phyloP scores from a whole-genome alignment of 352 stramenopile species.

The Globisporangium echinulatum region DNA sequence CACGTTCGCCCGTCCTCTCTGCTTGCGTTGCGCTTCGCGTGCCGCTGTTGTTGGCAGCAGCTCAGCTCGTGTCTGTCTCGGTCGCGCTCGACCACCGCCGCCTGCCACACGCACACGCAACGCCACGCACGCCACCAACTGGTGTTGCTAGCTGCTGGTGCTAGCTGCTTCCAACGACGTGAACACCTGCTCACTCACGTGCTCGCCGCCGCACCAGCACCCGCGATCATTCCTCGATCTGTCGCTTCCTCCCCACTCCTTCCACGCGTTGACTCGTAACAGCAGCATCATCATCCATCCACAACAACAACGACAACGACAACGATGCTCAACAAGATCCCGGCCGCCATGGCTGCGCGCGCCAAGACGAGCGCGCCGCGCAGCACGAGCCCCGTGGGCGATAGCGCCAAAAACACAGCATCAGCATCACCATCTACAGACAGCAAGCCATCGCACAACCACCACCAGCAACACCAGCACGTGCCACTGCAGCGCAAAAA shows the following conservation, averaged over 20 bases:
- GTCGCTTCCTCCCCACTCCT: neutral
- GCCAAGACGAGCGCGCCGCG: constrained; percentile 27
- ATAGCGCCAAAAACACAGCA: constrained; percentile 3
- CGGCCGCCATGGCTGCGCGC: constrained; percentile 14
- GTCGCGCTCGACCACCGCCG: neutral
- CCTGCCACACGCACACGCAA: neutral
- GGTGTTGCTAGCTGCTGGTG: neutral
- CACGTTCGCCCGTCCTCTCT: too few relatives aligned
- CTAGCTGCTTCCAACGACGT: neutral
- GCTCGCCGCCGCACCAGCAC: neutral
- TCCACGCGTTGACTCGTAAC: neutral
- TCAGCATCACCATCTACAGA: neutral
- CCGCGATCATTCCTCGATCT: neutral
- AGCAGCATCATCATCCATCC: neutral
- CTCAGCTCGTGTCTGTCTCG: neutral
- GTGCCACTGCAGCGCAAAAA: constrained; percentile 10
- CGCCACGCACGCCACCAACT: neutral
- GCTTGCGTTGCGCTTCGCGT: neutral
- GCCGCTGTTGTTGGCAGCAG: neutral
- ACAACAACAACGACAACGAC: neutral
- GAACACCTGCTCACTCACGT: neutral
- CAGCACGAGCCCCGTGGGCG: constrained; percentile 6
- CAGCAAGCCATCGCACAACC: neutral
- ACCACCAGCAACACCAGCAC: neutral
- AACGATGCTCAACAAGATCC: constrained; percentile 23